Base-by-base conservation (phyloP, 805 yeast genomes). In the Pichia scutulata region DNA sequence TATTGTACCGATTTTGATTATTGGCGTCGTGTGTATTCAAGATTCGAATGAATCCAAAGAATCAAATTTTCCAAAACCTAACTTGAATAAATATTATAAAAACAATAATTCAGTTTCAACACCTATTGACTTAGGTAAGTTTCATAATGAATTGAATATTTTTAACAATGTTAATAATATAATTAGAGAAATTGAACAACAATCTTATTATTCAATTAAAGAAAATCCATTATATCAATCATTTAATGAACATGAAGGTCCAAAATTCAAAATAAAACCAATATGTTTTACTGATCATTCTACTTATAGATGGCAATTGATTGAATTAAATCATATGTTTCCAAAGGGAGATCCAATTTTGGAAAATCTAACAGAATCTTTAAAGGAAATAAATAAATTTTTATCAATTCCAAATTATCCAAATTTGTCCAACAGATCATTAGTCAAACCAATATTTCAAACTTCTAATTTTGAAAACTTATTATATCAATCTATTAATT, bases 1-100 rank as follows among this genome's bases (percentile, higher is more conserved):
- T 18, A 47, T 57, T 46, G 57, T 63, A 2, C 69, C 68, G 4
- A 65, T 63, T 7, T 46, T 65, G 44, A 61, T 64, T 18, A 66
- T 64, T 16, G 68, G 68, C 2, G 61, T 64, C 10, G 65, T 64
- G 14, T 28, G 30, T 28, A 28, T 28, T 28, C 6, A 13, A 10
- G 30, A 28, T 10, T 28, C 10, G 10, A 28, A 28, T 28, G 30
- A 28, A 28, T 28, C 30, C 10, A 28, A 28, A 7, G 30, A 28
- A 28, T 28, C 30, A 7, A 28, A 10, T 12, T 28, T 28, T 13
- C 30, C 30, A 28, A 12, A 28, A 28, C 30, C 30, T 9, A 30
- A 30, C 3, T 30, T 30, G 14, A n/a, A 30, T 14, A 13, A 18
- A 30, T 30, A 30, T 16, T 30, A 30, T 30, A 30, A 30, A 7